Conservation (phyloP, 2,329 filamentous ascomycete species). For the Ophiostoma triangulosporum region DNA sequence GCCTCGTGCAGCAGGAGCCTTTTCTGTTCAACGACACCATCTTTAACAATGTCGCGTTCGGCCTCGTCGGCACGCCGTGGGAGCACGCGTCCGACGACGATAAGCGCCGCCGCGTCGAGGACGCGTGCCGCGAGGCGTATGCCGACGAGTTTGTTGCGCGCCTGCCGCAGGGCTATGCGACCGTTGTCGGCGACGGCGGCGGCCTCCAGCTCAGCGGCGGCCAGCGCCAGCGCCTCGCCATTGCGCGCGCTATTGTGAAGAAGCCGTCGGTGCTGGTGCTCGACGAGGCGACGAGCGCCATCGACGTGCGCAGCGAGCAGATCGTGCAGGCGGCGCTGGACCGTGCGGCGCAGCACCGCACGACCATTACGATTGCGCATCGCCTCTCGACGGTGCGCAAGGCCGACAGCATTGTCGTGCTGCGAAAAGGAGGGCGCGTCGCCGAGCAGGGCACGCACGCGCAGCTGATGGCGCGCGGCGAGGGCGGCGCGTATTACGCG, state of each 20-base stretch:
- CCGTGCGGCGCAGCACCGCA: conserved; percentile 17
- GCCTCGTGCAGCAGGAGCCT: conserved; percentile 28
- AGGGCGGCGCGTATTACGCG: conserved; percentile 50
- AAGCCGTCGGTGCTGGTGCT: conserved; percentile 19
- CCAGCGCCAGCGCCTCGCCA: conserved; percentile 70
- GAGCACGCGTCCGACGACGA: conserved; percentile 23
- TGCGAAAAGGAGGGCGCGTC: conserved; percentile 59
- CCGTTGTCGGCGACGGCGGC: conserved; percentile 64
- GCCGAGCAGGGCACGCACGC: conserved; percentile 67
- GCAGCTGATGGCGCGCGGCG: conserved; percentile 45
- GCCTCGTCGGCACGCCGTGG: conserved; percentile 30
- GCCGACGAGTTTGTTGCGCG: conserved; percentile 56
- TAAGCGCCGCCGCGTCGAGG: conserved; percentile 42
- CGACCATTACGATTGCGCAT: conserved; percentile 32
- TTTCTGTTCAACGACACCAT: conserved; percentile 33
- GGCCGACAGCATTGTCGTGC: conserved; percentile 65
- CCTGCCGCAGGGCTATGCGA: conserved; percentile 55
- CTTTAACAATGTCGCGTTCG: conserved; percentile 40
- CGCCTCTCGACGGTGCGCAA: conserved; percentile 53
- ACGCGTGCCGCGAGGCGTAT: conserved; percentile 54
- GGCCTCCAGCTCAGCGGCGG: conserved; percentile 64
- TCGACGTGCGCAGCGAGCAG: conserved; percentile 34
- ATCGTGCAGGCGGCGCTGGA: conserved; percentile 20
- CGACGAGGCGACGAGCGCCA: conserved; percentile 25
- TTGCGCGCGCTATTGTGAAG: conserved; percentile 19